Conservation (phyloP, 106 monocot species). For the Apostasia ramifera region DNA sequence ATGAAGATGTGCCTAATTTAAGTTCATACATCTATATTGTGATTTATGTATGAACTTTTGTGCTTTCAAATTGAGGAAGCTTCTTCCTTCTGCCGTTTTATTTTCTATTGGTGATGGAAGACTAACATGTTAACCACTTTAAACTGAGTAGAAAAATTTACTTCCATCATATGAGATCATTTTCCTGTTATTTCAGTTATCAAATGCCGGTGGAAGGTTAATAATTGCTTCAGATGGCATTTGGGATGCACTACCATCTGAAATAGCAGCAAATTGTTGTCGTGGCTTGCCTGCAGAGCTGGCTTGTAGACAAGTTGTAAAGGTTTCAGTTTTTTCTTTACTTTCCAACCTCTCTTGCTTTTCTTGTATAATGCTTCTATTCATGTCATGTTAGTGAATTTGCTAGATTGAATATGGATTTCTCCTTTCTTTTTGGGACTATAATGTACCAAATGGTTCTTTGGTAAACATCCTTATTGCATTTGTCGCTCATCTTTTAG, state of each 20-base stretch:
- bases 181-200: slow-evolving; percentile 27
- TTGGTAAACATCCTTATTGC: background rate
- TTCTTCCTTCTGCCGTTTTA: too few relatives aligned
- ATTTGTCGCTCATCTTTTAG: slow-evolving; percentile 17
- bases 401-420: too few relatives aligned
- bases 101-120: too few relatives aligned
- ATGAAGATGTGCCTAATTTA: too few relatives aligned
- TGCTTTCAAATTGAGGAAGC: too few relatives aligned
- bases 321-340: slow-evolving; percentile 22
- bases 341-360: too few relatives aligned
- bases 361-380: too few relatives aligned
- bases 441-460: too few relatives aligned
- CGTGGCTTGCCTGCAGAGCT: slow-evolving; percentile 76
- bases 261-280: slow-evolving; percentile 55
- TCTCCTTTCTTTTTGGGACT: too few relatives aligned
- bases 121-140: background rate
- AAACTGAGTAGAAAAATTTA: background rate
- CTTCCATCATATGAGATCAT: background rate
- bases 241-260: slow-evolving; percentile 73
- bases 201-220: slow-evolving; percentile 64
- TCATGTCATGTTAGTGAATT: too few relatives aligned
- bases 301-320: slow-evolving; percentile 72
- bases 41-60: too few relatives aligned
- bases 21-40: too few relatives aligned
- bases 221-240: slow-evolving; percentile 88